Percentiles rank a stretch among this genome's conserved stretches.
phyloP scores from a whole-genome alignment of 345 rosid species.

The Hirschfeldia incana region DNA sequence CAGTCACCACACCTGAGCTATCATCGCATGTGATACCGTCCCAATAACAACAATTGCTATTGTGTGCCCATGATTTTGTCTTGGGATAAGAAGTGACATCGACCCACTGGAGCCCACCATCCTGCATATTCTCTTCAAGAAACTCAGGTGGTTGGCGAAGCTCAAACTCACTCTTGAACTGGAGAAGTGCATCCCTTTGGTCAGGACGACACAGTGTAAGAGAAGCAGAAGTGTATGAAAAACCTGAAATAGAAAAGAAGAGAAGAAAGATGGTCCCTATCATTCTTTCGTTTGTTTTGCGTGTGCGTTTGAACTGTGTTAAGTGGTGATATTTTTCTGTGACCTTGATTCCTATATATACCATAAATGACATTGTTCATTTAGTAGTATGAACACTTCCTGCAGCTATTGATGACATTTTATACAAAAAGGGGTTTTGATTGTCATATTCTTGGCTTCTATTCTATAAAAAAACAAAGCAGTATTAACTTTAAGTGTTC shows the following conservation, averaged over 20 bases:
- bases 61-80: not conserved
- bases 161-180: conserved; percentile 4
- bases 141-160: not conserved
- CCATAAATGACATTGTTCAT: not conserved
- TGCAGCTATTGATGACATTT: not conserved
- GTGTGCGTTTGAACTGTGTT: not conserved
- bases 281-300: not conserved
- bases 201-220: not conserved
- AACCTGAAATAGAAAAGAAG: not conserved
- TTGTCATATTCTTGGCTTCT: not conserved
- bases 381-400: not conserved
- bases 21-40: conserved; percentile 6
- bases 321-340: not conserved
- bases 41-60: conserved; percentile 24
- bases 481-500: not conserved
- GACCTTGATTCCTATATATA: not conserved
- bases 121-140: not conserved
- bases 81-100: not conserved
- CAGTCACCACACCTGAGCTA: not conserved
- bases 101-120: not conserved
- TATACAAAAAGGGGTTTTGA: not conserved
- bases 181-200: conserved; percentile 3
- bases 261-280: not conserved
- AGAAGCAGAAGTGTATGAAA: not conserved
- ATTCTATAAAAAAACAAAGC: not conserved